Evolutionary conservation across 768 basidiomycete species (phyloP).

Genomic region (Leccinum longicurvipes): DNA sequence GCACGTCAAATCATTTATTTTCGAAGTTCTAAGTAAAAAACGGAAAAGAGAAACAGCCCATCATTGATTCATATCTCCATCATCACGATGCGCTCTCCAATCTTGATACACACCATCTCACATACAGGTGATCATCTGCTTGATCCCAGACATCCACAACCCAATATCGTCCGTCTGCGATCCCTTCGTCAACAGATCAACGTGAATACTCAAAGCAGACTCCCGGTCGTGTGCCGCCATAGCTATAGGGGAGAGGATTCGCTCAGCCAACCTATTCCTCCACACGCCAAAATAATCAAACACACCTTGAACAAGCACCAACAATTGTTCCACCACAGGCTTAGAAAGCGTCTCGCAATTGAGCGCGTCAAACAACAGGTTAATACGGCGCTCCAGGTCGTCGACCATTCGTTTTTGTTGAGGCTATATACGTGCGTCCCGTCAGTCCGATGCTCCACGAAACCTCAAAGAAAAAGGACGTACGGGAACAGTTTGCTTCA

Average conservation of each 20-base stretch:
- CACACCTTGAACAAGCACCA: slow-evolving; percentile 69
- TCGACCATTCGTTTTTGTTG: slow-evolving; percentile 82
- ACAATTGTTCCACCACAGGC: slow-evolving; percentile 66
- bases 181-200: slow-evolving; percentile 77
- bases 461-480: slow-evolving; percentile 26
- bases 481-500: slow-evolving; percentile 78
- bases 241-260: slow-evolving; percentile 42
- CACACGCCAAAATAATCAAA: slow-evolving; percentile 11
- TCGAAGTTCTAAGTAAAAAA: too few species aligned
- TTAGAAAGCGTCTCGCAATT: slow-evolving; percentile 83
- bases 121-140: slow-evolving; percentile 78
- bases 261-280: not conserved
- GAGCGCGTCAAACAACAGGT: slow-evolving; percentile 84
- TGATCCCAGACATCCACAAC: slow-evolving; percentile 85
- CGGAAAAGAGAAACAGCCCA: too few species aligned
- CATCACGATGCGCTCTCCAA: too few species aligned
- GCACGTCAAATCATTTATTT: too few species aligned
- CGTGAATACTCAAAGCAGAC: slow-evolving; percentile 76
- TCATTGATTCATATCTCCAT: too few species aligned
- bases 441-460: not conserved
- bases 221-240: slow-evolving; percentile 79
- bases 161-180: slow-evolving; percentile 82
- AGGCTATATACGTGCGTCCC: slow-evolving; percentile 43
- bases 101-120: slow-evolving; percentile 22
- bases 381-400: slow-evolving; percentile 84